Percentiles rank a stretch among this genome's conserved stretches.
phyloP scores from a whole-genome alignment of 2,329 filamentous ascomycete genomes.

The Rosellinia necatrix region DNA sequence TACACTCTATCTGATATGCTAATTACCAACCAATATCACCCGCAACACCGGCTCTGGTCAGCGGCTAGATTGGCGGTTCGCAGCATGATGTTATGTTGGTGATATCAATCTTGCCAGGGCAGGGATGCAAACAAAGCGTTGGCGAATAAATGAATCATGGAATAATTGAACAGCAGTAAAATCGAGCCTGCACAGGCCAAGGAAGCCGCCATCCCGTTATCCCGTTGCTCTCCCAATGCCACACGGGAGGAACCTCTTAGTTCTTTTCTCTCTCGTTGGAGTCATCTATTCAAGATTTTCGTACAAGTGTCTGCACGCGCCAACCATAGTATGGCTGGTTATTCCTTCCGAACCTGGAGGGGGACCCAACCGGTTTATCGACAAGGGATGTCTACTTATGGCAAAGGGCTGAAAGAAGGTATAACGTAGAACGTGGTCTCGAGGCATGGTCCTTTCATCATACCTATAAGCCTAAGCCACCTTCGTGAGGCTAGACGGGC shows the following conservation, averaged over 20 bases:
- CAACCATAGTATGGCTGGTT: conserved; percentile 24
- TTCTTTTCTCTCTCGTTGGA: conserved; percentile 5
- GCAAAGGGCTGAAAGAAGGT: conserved; percentile 7
- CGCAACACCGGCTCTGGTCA: too few species aligned
- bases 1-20: too few species aligned
- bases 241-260: conserved; percentile 10
- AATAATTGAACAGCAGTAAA: too few species aligned
- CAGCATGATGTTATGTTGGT: too few species aligned
- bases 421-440: conserved; percentile 10
- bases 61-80: too few species aligned
- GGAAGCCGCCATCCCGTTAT: too few species aligned
- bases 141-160: too few species aligned
- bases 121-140: too few species aligned
- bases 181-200: conserved; percentile 19
- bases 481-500: conserved; percentile 1
- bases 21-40: too few species aligned
- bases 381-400: not conserved
- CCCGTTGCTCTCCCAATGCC: conserved; percentile 10
- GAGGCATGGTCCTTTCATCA: conserved; percentile 19
- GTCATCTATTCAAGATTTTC: conserved; percentile 11
- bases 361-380: conserved; percentile 11
- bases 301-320: conserved; percentile 10
- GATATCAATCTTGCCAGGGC: too few species aligned
- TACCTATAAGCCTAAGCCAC: conserved; percentile 1
- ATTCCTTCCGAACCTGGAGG: conserved; percentile 12